Evolutionary conservation across 2,329 filamentous ascomycete species (phyloP).

Genomic region (Trichoderma brevicompactum): DNA sequence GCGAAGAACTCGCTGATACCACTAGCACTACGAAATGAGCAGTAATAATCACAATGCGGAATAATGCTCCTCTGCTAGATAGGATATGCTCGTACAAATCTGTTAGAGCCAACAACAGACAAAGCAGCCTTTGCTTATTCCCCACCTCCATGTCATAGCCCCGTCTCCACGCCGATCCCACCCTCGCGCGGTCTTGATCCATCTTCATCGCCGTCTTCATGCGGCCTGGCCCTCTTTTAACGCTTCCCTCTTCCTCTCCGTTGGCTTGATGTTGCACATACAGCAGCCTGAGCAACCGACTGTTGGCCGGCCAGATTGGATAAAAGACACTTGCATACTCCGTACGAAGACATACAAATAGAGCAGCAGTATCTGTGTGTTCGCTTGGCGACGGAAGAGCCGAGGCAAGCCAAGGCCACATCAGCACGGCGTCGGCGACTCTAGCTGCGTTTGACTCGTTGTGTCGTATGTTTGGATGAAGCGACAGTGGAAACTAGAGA

Average conservation of each 20-base stretch:
- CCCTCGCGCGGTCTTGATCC: conserved; percentile 6
- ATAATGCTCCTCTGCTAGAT: not conserved
- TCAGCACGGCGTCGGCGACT: not conserved
- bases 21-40: not conserved
- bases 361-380: not conserved
- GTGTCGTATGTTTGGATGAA: not conserved
- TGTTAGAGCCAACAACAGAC: conserved; percentile 15
- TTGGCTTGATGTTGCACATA: conserved; percentile 7
- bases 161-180: conserved; percentile 13
- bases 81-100: not conserved
- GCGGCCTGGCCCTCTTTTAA: conserved; percentile 9
- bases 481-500: not conserved
- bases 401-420: conserved; percentile 10
- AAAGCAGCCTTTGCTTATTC: not conserved
- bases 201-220: conserved; percentile 9
- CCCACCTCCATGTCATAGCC: conserved; percentile 9
- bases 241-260: not conserved
- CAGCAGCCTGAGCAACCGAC: conserved; percentile 9
- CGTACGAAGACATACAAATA: not conserved
- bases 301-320: conserved; percentile 18
- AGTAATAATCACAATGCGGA: not conserved
- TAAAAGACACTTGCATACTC: not conserved
- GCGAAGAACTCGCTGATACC: not conserved
- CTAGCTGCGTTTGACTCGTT: not conserved
- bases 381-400: not conserved